Evolutionary conservation across 2,329 filamentous ascomycete species (phyloP).

Genomic region (Diaporthe australafricana): DNA sequence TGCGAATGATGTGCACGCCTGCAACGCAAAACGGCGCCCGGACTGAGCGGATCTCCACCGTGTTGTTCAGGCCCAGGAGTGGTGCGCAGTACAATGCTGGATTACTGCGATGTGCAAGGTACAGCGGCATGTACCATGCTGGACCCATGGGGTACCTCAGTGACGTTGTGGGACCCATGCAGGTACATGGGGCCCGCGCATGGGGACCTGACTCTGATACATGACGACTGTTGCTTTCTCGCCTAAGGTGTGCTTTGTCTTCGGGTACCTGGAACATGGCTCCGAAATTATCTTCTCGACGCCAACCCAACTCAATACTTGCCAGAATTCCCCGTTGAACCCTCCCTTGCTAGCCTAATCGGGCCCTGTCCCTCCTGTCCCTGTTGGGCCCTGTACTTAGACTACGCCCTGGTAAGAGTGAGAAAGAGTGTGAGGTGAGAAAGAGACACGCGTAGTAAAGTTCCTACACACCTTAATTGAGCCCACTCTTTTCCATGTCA

Average conservation of each 20-base stretch:
- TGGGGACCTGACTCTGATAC: conserved; percentile 35
- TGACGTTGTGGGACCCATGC: conserved; percentile 26
- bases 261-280: conserved; percentile 36
- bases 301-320: conserved; percentile 26
- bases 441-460: conserved; percentile 12
- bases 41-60: conserved; percentile 30
- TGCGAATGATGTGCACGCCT: conserved; percentile 17
- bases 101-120: conserved; percentile 10
- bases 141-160: conserved; percentile 14
- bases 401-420: background rate
- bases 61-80: conserved; percentile 10
- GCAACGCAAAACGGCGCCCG: conserved; percentile 26
- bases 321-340: conserved; percentile 18
- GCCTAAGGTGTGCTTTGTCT: conserved; percentile 34
- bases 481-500: conserved; percentile 33
- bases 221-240: conserved; percentile 36
- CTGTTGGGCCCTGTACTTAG: background rate
- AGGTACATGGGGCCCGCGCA: conserved; percentile 32
- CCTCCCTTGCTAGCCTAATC: conserved; percentile 28
- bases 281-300: conserved; percentile 26
- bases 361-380: conserved; percentile 10
- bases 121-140: conserved; percentile 1
- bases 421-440: background rate
- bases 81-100: background rate
- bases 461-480: conserved; percentile 32